Conservation (phyloP, 1,284 basidiomycete species). For the Ganoderma resinaceum region DNA sequence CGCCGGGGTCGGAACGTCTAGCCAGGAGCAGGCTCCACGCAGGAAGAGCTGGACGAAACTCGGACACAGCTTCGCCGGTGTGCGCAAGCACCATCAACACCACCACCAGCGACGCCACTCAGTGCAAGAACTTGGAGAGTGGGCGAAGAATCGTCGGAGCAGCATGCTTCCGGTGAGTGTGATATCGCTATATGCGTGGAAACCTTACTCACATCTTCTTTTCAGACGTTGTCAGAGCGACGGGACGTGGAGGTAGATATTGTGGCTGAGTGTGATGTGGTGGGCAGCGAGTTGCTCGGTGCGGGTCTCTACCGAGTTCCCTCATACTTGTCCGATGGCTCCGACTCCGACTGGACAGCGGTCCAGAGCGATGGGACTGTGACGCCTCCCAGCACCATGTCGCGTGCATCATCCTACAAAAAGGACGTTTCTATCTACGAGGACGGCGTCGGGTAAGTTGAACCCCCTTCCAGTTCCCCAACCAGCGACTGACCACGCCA, state of each 20-base stretch:
- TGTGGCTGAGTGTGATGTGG: no score
- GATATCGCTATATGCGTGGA: not conserved
- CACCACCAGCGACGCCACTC: not conserved
- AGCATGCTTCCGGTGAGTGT: constrained; percentile 1
- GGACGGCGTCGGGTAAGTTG: not conserved
- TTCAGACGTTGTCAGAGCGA: not conserved
- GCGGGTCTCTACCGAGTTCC: not conserved
- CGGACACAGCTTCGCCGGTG: constrained; percentile 2
- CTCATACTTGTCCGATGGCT: not conserved
- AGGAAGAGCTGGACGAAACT: constrained; percentile 3
- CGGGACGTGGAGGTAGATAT: not conserved
- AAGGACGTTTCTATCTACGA: not conserved
- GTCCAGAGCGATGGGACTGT: not conserved
- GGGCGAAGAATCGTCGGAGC: not conserved
- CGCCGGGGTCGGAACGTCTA: not conserved
- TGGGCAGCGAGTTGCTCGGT: not conserved
- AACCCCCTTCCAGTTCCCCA: not conserved
- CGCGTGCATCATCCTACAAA: not conserved
- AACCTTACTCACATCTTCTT: not conserved
- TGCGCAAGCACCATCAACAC: not conserved
- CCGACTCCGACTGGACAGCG: constrained; percentile 3
- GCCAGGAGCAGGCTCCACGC: constrained; percentile 3
- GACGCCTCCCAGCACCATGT: not conserved
- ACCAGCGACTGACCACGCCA: not conserved
- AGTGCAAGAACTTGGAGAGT: not conserved